Evolutionary conservation across 2,329 filamentous ascomycete genomes (phyloP).

Genomic region (Stylonectria norvegica): DNA sequence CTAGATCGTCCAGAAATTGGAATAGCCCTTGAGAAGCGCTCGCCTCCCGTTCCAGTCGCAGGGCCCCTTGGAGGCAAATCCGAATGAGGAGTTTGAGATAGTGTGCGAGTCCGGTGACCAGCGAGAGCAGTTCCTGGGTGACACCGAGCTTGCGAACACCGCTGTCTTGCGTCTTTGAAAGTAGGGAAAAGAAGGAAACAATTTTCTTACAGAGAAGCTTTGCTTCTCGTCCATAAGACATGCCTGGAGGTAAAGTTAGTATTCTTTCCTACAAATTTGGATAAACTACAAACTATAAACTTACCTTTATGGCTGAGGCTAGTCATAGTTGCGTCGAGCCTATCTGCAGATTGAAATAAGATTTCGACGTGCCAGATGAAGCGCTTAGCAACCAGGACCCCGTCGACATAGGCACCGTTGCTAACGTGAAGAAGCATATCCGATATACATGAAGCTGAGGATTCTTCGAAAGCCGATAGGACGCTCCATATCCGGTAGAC

Average conservation of each 20-base stretch:
- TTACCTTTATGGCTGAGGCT: slow-evolving; percentile 71
- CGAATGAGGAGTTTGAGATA: slow-evolving; percentile 96
- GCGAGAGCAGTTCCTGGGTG: slow-evolving; percentile 94
- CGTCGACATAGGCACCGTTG: slow-evolving; percentile 94
- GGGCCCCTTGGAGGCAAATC: slow-evolving; percentile 89
- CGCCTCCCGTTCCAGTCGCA: slow-evolving; percentile 86
- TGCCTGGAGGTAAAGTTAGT: slow-evolving; percentile 47
- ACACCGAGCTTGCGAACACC: slow-evolving; percentile 89
- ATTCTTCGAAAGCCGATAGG: slow-evolving; percentile 93
- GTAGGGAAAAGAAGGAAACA: slow-evolving; percentile 91
- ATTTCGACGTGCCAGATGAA: slow-evolving; percentile 97
- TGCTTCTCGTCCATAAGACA: slow-evolving; percentile 92
- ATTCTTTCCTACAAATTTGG: neutral
- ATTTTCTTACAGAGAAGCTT: slow-evolving; percentile 99
- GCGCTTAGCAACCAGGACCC: slow-evolving; percentile 88
- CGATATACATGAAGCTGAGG: slow-evolving; percentile 94
- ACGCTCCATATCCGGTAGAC: slow-evolving; percentile 99
- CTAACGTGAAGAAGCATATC: slow-evolving; percentile 99
- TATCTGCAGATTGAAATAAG: slow-evolving; percentile 83
- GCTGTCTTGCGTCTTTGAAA: slow-evolving; percentile 91
- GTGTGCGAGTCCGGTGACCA: slow-evolving; percentile 93
- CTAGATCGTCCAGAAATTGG: slow-evolving; percentile 78
- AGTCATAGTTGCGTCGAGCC: slow-evolving; percentile 71
- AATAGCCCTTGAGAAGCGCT: slow-evolving; percentile 71
- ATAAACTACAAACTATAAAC: too few relatives aligned